phyloP scores from a whole-genome alignment of 192 early-diverging fungal species.

The Ramicandelaber brevisporus region DNA sequence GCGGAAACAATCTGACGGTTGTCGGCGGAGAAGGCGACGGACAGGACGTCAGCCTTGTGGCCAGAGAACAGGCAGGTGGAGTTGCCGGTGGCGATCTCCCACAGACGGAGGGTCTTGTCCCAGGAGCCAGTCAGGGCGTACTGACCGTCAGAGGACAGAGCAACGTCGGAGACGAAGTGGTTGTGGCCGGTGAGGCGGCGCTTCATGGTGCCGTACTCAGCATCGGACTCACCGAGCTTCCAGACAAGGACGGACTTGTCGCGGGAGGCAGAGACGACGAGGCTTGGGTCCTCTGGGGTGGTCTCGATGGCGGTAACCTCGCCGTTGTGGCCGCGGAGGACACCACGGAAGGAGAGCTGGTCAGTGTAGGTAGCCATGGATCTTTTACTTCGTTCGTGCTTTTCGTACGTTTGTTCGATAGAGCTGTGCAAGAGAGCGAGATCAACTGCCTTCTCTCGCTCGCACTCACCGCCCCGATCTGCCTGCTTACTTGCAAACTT shows the following conservation, averaged over 20 bases:
- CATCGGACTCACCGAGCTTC: constrained; percentile 81
- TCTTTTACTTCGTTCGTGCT: too few species aligned
- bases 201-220: constrained; percentile 73
- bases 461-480: too few species aligned
- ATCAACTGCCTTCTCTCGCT: too few species aligned
- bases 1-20: constrained; percentile 98
- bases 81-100: constrained; percentile 87
- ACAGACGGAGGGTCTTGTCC: constrained; percentile 99
- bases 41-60: constrained; percentile 93
- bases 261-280: constrained; percentile 90
- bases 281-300: constrained; percentile 83
- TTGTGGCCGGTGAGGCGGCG: constrained; percentile 91
- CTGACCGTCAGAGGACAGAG: constrained; percentile 95
- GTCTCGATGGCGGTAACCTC: constrained; percentile 97
- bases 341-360: too few species aligned
- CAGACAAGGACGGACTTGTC: constrained; percentile 99
- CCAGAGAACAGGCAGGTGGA: constrained; percentile 94
- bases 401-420: too few species aligned
- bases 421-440: too few species aligned
- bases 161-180: constrained; percentile 97
- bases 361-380: too few species aligned
- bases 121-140: constrained; percentile 96
- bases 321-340: constrained; percentile 66
- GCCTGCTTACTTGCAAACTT: too few species aligned
- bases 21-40: constrained; percentile 98